Percentiles rank a stretch among this genome's conserved stretches.
Conservation (phyloP, 192 early-diverging fungal species). For the Mortierella antarctica region DNA sequence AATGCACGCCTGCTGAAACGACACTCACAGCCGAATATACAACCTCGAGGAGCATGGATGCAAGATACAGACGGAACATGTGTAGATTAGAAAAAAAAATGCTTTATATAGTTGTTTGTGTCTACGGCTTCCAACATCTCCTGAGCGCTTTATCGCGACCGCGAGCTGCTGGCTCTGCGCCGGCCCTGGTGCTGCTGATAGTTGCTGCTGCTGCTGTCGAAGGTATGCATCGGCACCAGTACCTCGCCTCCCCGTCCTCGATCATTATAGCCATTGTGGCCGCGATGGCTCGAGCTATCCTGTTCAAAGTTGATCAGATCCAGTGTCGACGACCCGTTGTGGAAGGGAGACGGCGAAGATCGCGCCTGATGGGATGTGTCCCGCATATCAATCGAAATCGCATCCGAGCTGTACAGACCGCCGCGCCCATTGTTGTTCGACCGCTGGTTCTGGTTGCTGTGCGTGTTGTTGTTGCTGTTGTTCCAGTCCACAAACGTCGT, state of each 20-base stretch:
- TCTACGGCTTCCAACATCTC: no score
- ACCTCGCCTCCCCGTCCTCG: conserved; percentile 49
- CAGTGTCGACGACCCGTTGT: background rate
- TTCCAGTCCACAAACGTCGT: conserved; percentile 43
- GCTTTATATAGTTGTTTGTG: no score
- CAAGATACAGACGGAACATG: no score
- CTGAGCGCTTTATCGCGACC: conserved; percentile 16
- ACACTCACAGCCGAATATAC: no score
- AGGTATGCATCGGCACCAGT: conserved; percentile 46
- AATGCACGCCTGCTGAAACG: no score
- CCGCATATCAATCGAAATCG: conserved; percentile 33
- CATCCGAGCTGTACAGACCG: background rate
- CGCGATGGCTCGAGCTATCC: conserved; percentile 7
- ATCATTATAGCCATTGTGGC: background rate
- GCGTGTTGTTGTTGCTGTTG: conserved; percentile 20
- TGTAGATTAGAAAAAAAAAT: no score
- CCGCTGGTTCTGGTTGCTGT: background rate
- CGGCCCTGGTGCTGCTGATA: conserved; percentile 3
- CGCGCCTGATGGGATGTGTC: background rate
- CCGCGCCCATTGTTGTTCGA: background rate
- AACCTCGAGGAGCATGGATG: no score
- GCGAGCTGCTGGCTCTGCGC: conserved; percentile 35
- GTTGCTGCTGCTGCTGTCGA: conserved; percentile 15
- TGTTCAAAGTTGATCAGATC: conserved; percentile 34
- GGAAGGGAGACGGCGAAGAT: background rate